These are phyloP conservation scores for Wakefieldia striispora DNA, from an alignment of 768 basidiomycete genomes.

Conservation along the genomic window DNA sequence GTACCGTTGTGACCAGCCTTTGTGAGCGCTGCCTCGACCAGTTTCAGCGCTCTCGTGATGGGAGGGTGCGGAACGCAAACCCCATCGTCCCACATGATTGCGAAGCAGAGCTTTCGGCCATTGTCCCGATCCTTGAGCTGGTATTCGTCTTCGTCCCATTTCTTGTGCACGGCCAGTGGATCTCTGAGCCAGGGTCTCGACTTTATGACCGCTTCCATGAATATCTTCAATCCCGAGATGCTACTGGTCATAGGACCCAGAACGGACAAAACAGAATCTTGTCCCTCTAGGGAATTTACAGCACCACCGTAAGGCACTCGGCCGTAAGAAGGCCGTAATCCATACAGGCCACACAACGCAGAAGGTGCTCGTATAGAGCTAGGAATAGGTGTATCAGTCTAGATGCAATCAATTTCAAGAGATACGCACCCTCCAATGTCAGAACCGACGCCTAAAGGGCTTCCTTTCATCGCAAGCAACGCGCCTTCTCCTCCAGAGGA, in stretches of 20 bases:
- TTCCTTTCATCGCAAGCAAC: conserved; percentile 50
- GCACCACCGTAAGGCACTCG: conserved; percentile 72
- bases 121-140: conserved; percentile 53
- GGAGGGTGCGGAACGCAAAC: conserved; percentile 63
- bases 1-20: conserved; percentile 65
- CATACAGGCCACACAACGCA: conserved; percentile 67
- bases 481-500: conserved; percentile 89
- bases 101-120: conserved; percentile 53
- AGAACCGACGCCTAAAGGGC: conserved; percentile 65
- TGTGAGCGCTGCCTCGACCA: conserved; percentile 52
- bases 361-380: conserved; percentile 74
- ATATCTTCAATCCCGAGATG: conserved; percentile 58
- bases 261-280: conserved; percentile 69
- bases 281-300: conserved; percentile 64
- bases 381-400: not conserved
- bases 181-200: conserved; percentile 66
- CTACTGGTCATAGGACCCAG: conserved; percentile 68
- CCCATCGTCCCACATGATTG: conserved; percentile 67
- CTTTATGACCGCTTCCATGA: conserved; percentile 62
- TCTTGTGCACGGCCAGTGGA: conserved; percentile 53
- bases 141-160: conserved; percentile 62
- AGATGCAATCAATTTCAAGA: not conserved
- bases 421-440: conserved; percentile 70
- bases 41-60: conserved; percentile 55
- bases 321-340: conserved; percentile 64